Evolutionary conservation across 306 rosid species (phyloP).

Genomic region (Myrica gale): DNA sequence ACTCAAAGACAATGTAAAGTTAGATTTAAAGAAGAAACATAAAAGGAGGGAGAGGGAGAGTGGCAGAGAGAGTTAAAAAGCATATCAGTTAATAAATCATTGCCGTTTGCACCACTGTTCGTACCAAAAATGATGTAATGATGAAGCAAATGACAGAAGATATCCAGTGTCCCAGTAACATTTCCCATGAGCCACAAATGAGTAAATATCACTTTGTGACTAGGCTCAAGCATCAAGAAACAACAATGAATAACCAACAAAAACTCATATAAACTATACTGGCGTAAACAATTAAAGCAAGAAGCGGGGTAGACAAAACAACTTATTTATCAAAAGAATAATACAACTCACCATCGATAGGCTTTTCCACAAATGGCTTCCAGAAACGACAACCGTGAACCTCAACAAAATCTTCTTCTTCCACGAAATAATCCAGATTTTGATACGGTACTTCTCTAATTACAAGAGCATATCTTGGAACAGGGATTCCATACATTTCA

Average conservation of each 20-base stretch:
- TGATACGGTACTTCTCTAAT: constrained; percentile 75
- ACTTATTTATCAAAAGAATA: constrained; percentile 19
- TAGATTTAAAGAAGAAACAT: neutral
- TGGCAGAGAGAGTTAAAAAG: too few relatives aligned
- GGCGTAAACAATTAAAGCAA: constrained; percentile 9
- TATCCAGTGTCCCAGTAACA: neutral
- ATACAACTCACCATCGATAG: constrained; percentile 76
- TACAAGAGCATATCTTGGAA: constrained; percentile 96
- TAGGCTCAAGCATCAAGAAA: constrained; percentile 5
- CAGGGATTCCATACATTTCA: constrained; percentile 73
- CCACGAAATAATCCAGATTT: constrained; percentile 77
- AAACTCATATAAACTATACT: neutral
- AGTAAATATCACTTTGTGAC: neutral
- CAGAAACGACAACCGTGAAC: constrained; percentile 79
- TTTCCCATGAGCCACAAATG: neutral
- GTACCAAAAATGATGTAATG: neutral
- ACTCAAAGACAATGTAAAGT: neutral
- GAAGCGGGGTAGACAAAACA: constrained; percentile 25
- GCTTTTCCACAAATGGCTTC: constrained; percentile 99
- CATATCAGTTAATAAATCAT: too few relatives aligned
- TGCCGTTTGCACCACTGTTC: too few relatives aligned
- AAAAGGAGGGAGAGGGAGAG: neutral
- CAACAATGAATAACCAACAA: neutral
- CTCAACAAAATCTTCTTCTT: constrained; percentile 98
- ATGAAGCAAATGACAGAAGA: neutral